Evolutionary conservation across 805 yeast genomes (phyloP).

Genomic region (Hermanozyma aechmeae): DNA sequence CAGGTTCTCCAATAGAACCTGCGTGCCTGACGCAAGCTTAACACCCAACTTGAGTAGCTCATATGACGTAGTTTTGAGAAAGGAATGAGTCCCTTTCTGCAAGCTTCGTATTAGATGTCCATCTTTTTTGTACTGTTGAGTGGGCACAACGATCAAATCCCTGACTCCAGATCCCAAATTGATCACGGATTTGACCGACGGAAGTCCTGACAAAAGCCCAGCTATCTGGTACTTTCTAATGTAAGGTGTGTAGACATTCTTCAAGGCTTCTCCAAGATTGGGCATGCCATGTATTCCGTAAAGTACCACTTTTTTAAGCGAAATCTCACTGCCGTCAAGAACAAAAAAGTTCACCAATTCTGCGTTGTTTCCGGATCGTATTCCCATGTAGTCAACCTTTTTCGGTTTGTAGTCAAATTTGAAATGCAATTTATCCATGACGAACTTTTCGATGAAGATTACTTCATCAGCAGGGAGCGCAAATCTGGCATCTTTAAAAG

Average conservation of each 20-base stretch:
- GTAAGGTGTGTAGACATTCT: constrained; percentile 81
- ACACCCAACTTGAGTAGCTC: constrained; percentile 79
- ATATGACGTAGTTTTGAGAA: constrained; percentile 70
- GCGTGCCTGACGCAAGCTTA: constrained; percentile 82
- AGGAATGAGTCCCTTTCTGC: constrained; percentile 65
- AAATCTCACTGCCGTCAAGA: constrained; percentile 75
- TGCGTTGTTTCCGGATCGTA: constrained; percentile 76
- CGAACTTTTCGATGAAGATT: constrained; percentile 58
- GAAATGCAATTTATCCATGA: constrained; percentile 48
- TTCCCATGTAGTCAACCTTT: constrained; percentile 74
- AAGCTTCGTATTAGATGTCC: constrained; percentile 60
- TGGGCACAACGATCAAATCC: constrained; percentile 64
- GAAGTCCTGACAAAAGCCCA: constrained; percentile 75
- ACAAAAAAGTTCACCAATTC: constrained; percentile 86
- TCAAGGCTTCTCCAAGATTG: constrained; percentile 44
- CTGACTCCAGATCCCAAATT: constrained; percentile 72
- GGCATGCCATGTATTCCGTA: constrained; percentile 76
- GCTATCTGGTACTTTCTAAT: constrained; percentile 72
- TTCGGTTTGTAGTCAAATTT: constrained; percentile 89
- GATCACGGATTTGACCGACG: constrained; percentile 70
- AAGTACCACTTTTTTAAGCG: constrained; percentile 48
- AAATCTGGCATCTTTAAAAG: constrained; percentile 67
- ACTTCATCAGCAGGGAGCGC: constrained; percentile 58
- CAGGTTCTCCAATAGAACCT: constrained; percentile 65
- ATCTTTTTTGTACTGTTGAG: constrained; percentile 65